phyloP scores from a whole-genome alignment of 1,284 basidiomycete species.

The Chondrostereum purpureum region DNA sequence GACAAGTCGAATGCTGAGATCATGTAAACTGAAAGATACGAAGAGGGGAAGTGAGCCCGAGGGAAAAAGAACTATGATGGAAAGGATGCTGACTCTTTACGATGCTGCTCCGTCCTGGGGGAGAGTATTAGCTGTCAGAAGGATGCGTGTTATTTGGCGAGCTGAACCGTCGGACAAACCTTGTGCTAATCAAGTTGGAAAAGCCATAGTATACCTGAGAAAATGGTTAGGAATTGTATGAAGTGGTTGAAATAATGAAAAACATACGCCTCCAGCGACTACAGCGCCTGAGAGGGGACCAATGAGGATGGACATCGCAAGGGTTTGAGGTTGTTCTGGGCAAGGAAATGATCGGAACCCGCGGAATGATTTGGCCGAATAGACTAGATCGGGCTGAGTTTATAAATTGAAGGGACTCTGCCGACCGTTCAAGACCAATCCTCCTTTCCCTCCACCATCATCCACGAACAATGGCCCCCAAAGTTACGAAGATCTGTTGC shows the following conservation, averaged over 20 bases:
- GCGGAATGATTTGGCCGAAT: not conserved
- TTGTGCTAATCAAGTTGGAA: slow-evolving; percentile 47
- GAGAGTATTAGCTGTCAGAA: not conserved
- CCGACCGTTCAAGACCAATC: slow-evolving; percentile 20
- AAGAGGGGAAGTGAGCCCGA: slow-evolving; percentile 3
- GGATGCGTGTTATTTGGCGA: slow-evolving; percentile 3
- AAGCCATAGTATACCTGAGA: slow-evolving; percentile 55
- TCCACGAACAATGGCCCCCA: slow-evolving; percentile 42
- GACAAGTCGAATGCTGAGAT: slow-evolving; percentile 39
- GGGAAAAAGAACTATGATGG: not conserved
- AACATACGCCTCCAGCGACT: slow-evolving; percentile 47
- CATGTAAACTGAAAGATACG: slow-evolving; percentile 32
- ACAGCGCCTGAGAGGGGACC: slow-evolving; percentile 54
- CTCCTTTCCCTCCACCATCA: slow-evolving; percentile 18
- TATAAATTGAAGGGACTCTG: slow-evolving; percentile 7
- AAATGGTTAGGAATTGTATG: not conserved
- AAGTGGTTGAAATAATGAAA: not conserved
- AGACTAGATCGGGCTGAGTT: too few relatives aligned
- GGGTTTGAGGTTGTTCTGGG: slow-evolving; percentile 1
- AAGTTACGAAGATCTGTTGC: slow-evolving; percentile 86
- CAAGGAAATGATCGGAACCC: not conserved
- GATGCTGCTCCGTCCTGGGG: slow-evolving; percentile 43
- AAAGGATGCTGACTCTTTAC: slow-evolving; percentile 36
- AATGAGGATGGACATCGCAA: slow-evolving; percentile 47
- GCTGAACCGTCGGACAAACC: slow-evolving; percentile 25